A percentile compares a stretch with the other conserved stretches of the same genome.
Evolutionary conservation across 495 filamentous ascomycete genomes (phyloP).

Genomic region (Polyplosphaeria fusca): DNA sequence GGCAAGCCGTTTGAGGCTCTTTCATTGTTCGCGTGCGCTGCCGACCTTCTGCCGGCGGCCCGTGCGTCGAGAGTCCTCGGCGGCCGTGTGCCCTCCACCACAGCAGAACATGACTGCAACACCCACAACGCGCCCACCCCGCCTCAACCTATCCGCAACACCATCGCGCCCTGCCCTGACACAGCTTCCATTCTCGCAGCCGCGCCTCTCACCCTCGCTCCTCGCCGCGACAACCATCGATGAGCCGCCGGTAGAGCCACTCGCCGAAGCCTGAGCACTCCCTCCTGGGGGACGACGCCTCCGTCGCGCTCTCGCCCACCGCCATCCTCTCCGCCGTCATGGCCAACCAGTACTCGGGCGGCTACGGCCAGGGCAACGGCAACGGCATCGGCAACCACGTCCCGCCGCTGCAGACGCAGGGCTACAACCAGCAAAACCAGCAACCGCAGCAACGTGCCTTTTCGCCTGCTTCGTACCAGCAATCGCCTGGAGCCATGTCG

Average conservation of each 20-base stretch:
- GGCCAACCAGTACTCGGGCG: slow-evolving; percentile 22
- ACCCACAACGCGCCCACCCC: background rate
- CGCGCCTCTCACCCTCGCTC: background rate
- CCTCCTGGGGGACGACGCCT: slow-evolving; percentile 2
- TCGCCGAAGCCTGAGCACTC: slow-evolving; percentile 14
- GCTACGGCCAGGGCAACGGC: background rate
- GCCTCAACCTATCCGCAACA: background rate
- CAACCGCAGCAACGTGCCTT: too few relatives aligned
- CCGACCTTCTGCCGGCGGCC: background rate
- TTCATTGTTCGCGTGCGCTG: background rate
- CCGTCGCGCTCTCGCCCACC: background rate
- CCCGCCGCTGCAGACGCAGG: slow-evolving; percentile 33
- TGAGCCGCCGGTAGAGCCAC: background rate
- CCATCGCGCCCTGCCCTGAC: background rate
- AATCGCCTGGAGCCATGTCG: slow-evolving; percentile 32
- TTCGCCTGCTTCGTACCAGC: slow-evolving; percentile 23
- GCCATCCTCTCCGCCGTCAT: background rate
- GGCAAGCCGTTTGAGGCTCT: background rate
- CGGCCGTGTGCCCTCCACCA: too few relatives aligned
- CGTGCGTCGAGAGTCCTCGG: background rate
- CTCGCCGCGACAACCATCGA: background rate
- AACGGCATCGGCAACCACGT: background rate
- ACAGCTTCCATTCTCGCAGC: background rate
- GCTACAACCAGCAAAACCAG: slow-evolving; percentile 21
- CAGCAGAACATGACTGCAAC: too few relatives aligned